Conservation (phyloP, 2,329 filamentous ascomycete genomes). For the Exophiala dermatitidis region DNA sequence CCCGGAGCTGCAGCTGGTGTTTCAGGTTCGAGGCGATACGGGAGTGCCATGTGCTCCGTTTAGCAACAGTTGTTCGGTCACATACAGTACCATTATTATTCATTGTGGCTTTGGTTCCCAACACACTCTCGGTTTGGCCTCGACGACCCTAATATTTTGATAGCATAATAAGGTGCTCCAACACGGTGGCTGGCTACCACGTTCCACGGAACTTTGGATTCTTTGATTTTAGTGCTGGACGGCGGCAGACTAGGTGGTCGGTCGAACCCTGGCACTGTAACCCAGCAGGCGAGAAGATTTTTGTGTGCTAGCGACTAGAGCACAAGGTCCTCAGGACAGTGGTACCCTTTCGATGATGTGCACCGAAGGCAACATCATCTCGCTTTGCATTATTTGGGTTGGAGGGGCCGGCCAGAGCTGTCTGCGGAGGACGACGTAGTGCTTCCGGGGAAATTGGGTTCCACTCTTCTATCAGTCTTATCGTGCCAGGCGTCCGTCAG, state of each 20-base stretch:
- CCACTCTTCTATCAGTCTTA: constrained; percentile 20
- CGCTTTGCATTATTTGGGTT: neutral
- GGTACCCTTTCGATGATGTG: neutral
- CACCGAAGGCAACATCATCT: constrained; percentile 2
- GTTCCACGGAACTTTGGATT: neutral
- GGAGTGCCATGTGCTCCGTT: constrained; percentile 15
- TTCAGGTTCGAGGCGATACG: constrained; percentile 25
- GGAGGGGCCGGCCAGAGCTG: constrained; percentile 5
- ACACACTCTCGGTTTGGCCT: no score
- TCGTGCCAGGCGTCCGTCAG: constrained; percentile 17
- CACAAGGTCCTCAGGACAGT: neutral
- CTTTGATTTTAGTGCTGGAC: constrained; percentile 3
- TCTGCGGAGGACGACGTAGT: constrained; percentile 21
- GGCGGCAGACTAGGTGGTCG: constrained; percentile 7
- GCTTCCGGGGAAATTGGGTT: constrained; percentile 27
- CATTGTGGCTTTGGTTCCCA: no score
- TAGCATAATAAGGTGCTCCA: neutral
- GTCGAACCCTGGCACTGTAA: constrained; percentile 7
- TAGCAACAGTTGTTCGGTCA: constrained; percentile 3
- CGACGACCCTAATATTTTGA: neutral
- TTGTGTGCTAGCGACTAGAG: neutral
- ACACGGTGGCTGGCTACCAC: neutral
- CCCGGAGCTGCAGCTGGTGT: constrained; percentile 22
- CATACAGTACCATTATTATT: neutral
- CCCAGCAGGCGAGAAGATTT: neutral